Conservation (phyloP, 2,329 filamentous ascomycete genomes). For the Hypoxylon sp. region DNA sequence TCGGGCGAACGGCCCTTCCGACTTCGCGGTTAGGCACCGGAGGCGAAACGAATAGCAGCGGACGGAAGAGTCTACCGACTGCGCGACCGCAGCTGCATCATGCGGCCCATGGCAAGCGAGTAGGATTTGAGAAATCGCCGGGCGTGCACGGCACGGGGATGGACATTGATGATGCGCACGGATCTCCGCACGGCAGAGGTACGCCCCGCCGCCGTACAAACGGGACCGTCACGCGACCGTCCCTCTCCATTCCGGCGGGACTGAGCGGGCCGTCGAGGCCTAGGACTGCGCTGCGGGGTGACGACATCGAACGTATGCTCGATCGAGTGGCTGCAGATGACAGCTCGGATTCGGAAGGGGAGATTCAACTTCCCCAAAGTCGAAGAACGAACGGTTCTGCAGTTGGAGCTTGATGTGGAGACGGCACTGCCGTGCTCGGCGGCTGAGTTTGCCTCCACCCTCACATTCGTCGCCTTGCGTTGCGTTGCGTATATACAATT, state of each 20-base stretch:
- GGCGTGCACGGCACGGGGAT: constrained; percentile 55
- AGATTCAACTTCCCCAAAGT: constrained; percentile 59
- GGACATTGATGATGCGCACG: constrained; percentile 54
- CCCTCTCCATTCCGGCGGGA: constrained; percentile 59
- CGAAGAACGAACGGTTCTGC: constrained; percentile 39
- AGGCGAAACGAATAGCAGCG: constrained; percentile 44
- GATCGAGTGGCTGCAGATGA: constrained; percentile 60
- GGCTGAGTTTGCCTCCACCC: constrained; percentile 12
- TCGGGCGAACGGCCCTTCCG: constrained; percentile 53
- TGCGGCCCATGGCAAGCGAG: constrained; percentile 49
- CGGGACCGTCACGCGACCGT: constrained; percentile 46
- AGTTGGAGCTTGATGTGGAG: constrained; percentile 36
- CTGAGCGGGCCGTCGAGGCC: constrained; percentile 52
- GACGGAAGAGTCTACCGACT: constrained; percentile 61
- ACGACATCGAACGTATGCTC: constrained; percentile 67
- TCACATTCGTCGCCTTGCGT: too few species aligned
- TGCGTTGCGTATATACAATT: constrained; percentile 34
- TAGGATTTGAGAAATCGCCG: constrained; percentile 58
- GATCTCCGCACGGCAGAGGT: constrained; percentile 48
- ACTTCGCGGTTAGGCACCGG: constrained; percentile 47
- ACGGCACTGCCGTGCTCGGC: background rate
- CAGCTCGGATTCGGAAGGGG: constrained; percentile 65
- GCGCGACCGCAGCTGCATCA: constrained; percentile 52
- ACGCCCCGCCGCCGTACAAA: constrained; percentile 56
- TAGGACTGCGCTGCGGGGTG: constrained; percentile 57